Conservation (phyloP, 306 rosid species). For the Hippophae tibetana region DNA sequence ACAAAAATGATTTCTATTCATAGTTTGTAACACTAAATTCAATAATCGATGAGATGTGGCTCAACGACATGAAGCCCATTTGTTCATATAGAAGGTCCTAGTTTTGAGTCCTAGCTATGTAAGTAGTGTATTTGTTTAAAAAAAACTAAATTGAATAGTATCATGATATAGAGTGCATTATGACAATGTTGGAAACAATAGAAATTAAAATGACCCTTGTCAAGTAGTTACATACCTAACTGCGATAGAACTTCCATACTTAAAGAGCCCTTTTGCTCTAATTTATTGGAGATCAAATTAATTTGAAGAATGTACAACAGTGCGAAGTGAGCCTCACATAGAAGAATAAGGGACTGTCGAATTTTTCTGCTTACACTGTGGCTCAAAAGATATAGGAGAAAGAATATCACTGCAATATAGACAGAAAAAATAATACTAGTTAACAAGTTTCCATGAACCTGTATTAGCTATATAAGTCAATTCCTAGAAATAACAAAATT, state of each 20-base stretch:
- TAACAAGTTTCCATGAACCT: background rate
- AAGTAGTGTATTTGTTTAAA: too few species aligned
- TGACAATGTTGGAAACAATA: background rate
- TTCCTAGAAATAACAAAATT: constrained; percentile 1
- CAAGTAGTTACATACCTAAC: constrained; percentile 49
- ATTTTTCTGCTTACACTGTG: constrained; percentile 64
- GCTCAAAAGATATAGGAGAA: constrained; percentile 83
- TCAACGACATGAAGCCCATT: too few species aligned
- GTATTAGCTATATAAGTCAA: background rate
- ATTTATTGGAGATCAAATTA: constrained; percentile 51
- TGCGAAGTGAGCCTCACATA: constrained; percentile 85
- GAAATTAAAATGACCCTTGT: constrained; percentile 4
- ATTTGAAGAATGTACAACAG: constrained; percentile 63
- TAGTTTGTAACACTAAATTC: too few species aligned
- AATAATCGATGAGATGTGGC: too few species aligned
- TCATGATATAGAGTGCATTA: too few species aligned
- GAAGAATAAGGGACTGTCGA: constrained; percentile 75
- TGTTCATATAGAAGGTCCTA: too few species aligned
- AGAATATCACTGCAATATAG: constrained; percentile 77
- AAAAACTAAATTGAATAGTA: too few species aligned
- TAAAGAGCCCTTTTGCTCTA: constrained; percentile 71
- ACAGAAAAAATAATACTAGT: constrained; percentile 22
- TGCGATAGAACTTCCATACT: constrained; percentile 62
- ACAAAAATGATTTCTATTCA: constrained; percentile 11
- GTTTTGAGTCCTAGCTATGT: too few species aligned